Evolutionary conservation across 805 yeast genomes (phyloP).

Genomic region (Spathaspora sp.): DNA sequence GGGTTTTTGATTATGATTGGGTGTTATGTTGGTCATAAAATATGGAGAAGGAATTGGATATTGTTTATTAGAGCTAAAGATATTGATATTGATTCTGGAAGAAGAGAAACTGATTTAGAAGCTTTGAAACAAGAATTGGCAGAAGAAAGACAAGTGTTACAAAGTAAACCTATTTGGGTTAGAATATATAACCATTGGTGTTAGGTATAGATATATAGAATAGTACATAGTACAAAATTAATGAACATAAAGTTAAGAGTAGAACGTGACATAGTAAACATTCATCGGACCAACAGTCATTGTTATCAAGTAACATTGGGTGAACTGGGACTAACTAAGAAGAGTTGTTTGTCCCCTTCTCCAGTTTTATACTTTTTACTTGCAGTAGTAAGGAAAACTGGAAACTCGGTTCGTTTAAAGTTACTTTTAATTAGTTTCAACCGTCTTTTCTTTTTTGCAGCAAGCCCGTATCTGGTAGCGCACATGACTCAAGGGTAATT

Average conservation of each 20-base stretch:
- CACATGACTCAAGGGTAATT: background rate
- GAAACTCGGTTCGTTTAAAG: too few species aligned
- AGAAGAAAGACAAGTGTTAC: constrained; percentile 28
- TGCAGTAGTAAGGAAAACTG: too few species aligned
- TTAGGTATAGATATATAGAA: constrained; percentile 9
- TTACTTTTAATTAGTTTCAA: too few species aligned
- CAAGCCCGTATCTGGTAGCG: too few species aligned
- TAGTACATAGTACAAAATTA: background rate
- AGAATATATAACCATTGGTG: constrained; percentile 36
- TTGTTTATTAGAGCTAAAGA: constrained; percentile 31
- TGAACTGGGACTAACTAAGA: too few species aligned
- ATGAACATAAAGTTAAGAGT: too few species aligned
- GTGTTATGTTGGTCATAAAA: constrained; percentile 38
- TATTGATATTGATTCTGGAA: constrained; percentile 40
- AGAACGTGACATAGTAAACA: too few species aligned
- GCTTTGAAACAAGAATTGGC: constrained; percentile 32
- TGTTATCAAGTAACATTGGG: too few species aligned
- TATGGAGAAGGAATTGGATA: constrained; percentile 37
- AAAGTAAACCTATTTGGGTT: constrained; percentile 30
- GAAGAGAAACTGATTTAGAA: constrained; percentile 40
- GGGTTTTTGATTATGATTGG: constrained; percentile 34
- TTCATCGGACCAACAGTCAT: too few species aligned
- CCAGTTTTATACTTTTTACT: too few species aligned
- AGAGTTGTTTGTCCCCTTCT: too few species aligned
- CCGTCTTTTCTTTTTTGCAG: too few species aligned